A percentile compares a stretch with the other conserved stretches of the same genome.
These are phyloP conservation scores for Fomes fomentarius DNA, from an alignment of 1,284 basidiomycete genomes.

Conservation along the genomic window DNA sequence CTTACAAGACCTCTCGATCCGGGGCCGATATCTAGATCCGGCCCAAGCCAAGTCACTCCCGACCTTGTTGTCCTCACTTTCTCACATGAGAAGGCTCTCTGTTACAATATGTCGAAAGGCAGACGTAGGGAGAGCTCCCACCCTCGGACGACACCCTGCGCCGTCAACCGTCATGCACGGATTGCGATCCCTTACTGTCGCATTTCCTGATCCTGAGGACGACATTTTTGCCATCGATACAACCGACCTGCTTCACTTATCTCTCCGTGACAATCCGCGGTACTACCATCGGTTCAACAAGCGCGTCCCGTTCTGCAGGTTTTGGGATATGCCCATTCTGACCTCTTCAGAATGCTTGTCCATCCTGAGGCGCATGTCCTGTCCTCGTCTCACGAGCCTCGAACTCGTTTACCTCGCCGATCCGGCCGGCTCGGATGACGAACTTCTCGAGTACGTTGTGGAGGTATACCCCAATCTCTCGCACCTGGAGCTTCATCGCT, in stretches of 20 bases:
- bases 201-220: slow-evolving; percentile 4
- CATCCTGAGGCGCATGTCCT: background rate
- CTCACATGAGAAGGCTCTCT: background rate
- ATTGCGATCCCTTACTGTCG: slow-evolving; percentile 1
- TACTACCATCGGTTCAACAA: background rate
- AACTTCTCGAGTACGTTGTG: background rate
- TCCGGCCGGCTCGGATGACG: background rate
- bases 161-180: background rate
- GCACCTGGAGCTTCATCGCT: background rate
- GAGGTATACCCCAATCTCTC: background rate
- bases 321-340: background rate
- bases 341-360: background rate
- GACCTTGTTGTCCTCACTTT: background rate
- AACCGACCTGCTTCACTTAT: background rate
- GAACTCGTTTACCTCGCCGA: background rate
- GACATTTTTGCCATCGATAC: background rate
- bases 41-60: background rate
- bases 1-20: background rate
- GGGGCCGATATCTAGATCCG: background rate
- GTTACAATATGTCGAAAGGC: background rate
- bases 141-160: background rate
- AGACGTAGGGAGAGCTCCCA: background rate
- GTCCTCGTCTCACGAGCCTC: background rate
- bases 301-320: too few species aligned
- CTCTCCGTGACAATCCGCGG: slow-evolving; percentile 1